These are phyloP conservation scores for Paradendryphiella salina DNA, from an alignment of 2,329 filamentous ascomycete genomes.

Conservation along the genomic window DNA sequence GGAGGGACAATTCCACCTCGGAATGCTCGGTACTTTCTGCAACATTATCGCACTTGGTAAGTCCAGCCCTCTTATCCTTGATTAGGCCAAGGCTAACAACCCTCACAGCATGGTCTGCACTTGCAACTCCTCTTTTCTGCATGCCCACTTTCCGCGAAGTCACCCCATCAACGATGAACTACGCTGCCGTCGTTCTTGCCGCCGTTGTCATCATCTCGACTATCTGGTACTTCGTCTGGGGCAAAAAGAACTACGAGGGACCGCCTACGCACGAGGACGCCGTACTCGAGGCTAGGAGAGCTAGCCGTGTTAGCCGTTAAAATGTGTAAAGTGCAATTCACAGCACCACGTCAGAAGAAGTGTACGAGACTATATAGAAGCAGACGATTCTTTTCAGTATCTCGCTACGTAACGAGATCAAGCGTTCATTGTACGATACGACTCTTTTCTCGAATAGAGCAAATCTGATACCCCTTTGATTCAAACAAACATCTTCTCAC, in stretches of 20 bases:
- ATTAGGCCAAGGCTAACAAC: slow-evolving; percentile 5
- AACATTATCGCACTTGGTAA: slow-evolving; percentile 66
- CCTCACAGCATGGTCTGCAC: slow-evolving; percentile 60
- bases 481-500: neutral
- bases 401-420: neutral
- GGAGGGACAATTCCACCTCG: slow-evolving; percentile 63
- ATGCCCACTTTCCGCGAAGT: slow-evolving; percentile 69
- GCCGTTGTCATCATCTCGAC: slow-evolving; percentile 64
- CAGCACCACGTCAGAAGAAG: neutral
- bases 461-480: slow-evolving; percentile 10
- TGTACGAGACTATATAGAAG: neutral
- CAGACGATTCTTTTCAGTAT: neutral
- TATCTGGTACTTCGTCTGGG: slow-evolving; percentile 71
- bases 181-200: slow-evolving; percentile 74
- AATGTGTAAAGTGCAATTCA: neutral
- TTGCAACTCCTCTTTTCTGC: slow-evolving; percentile 74
- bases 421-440: neutral
- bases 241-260: slow-evolving; percentile 68
- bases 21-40: slow-evolving; percentile 61
- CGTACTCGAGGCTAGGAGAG: slow-evolving; percentile 38
- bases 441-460: neutral
- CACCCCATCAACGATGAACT: slow-evolving; percentile 66
- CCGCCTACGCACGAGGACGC: slow-evolving; percentile 52
- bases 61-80: slow-evolving; percentile 46
- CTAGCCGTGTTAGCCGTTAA: slow-evolving; percentile 34